Percentiles rank a stretch among this genome's conserved stretches.
Evolutionary conservation across 345 rosid species (phyloP).

Genomic region (Pistacia vera): DNA sequence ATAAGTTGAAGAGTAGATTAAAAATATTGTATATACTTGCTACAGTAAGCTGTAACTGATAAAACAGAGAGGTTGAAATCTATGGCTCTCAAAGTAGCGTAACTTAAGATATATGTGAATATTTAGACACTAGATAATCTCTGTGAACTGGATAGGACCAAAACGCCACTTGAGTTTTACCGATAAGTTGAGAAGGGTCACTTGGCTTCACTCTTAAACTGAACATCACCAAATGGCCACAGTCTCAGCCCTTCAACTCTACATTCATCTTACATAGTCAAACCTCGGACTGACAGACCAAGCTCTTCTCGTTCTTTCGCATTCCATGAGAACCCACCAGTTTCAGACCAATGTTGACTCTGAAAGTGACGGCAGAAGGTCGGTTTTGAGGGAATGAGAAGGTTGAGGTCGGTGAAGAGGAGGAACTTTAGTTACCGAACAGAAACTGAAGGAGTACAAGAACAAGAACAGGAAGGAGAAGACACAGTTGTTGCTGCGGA

Average conservation of each 20-base stretch:
- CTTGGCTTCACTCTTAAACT: too few relatives aligned
- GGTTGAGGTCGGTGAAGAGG: constrained; percentile 61
- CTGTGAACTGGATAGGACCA: not conserved
- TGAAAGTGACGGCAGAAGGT: constrained; percentile 2
- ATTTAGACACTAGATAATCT: not conserved
- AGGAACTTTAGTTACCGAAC: constrained; percentile 39
- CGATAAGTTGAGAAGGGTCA: not conserved
- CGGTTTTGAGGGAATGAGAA: constrained; percentile 22
- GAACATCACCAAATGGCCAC: constrained; percentile 41
- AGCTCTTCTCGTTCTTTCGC: constrained; percentile 27
- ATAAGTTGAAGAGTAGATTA: too few relatives aligned
- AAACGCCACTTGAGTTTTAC: not conserved
- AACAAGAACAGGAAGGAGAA: not conserved
- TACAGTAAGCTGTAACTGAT: too few relatives aligned
- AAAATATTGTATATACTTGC: too few relatives aligned
- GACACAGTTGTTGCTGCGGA: constrained; percentile 22
- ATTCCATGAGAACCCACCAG: constrained; percentile 28
- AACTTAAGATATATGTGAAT: not conserved
- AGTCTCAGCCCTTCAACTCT: constrained; percentile 43
- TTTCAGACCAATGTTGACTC: constrained; percentile 31
- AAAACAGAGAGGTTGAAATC: not conserved
- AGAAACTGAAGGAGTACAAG: constrained; percentile 25
- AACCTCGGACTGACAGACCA: constrained; percentile 12
- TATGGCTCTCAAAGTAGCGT: not conserved
- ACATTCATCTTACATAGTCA: constrained; percentile 18